phyloP scores from a whole-genome alignment of 306 rosid genomes.

The Glycyrrhiza uralensis region DNA sequence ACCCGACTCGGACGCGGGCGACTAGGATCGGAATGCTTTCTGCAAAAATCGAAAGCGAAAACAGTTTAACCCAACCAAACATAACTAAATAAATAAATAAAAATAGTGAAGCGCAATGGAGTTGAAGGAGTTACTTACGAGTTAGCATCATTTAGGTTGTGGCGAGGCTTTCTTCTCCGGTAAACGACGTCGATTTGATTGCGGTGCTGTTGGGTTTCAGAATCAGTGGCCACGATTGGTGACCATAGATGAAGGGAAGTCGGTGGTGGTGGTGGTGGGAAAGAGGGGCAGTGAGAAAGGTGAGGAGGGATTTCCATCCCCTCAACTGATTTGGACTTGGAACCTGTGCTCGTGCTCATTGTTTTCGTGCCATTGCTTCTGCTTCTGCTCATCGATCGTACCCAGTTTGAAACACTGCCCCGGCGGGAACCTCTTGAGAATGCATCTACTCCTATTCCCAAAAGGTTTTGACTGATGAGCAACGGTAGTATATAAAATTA shows the following conservation, averaged over 20 bases:
- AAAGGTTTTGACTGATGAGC: too few species aligned
- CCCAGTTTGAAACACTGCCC: neutral
- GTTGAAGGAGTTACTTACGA: constrained; percentile 37
- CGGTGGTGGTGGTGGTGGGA: neutral
- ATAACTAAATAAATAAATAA: neutral
- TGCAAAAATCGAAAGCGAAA: constrained; percentile 17
- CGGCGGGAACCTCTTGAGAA: constrained; percentile 20
- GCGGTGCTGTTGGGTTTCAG: constrained; percentile 27
- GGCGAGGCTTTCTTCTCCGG: constrained; percentile 53
- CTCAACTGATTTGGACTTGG: constrained; percentile 37
- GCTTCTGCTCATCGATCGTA: neutral
- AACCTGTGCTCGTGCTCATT: neutral
- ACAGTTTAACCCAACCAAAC: neutral
- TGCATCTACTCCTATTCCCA: too few species aligned
- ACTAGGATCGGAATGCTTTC: constrained; percentile 27
- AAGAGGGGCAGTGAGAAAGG: neutral
- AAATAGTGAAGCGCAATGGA: neutral
- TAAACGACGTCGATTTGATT: constrained; percentile 47
- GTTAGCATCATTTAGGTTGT: constrained; percentile 15
- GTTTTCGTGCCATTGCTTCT: neutral
- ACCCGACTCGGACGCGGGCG: constrained; percentile 32
- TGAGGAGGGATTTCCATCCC: neutral
- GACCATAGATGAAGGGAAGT: constrained; percentile 54
- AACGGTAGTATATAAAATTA: too few species aligned
- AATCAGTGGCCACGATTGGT: constrained; percentile 36